Base-by-base conservation (phyloP, 1,284 basidiomycete genomes). In the Tilletia caries region DNA sequence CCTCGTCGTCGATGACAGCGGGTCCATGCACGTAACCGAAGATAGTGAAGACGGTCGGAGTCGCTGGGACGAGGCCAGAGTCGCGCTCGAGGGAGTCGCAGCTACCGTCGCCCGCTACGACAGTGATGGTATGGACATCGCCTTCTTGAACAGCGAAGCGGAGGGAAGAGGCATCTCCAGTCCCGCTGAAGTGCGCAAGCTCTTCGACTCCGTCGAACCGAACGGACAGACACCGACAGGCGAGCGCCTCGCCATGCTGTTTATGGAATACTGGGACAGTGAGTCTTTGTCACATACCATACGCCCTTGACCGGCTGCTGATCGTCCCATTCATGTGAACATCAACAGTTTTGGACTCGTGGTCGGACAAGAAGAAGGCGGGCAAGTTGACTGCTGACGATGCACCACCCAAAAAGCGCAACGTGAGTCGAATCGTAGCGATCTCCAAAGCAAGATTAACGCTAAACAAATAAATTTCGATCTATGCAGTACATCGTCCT, bases 181-280 rank as follows among this genome's bases (percentile, higher is more conserved):
- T 44, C 67, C 70, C n/a, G 69, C 33, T 1, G 41, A 62, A 23
- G 71, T 77, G 8, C 13, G 64, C 13, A 46, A 65, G 44, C 67
- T 79, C 5, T 79, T 79, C 54, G 68, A 71, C 50, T 62, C 58
- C 34, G 73, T 79, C 60, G 37, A 69, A 20, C 76, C 74, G 2
- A 70, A 74, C 18, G 77, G 75, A 27, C 58, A 65, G n/a, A 79
- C 77, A 3, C 77, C 76, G 3, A 79, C 72, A 1, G 76, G 76
- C 29, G 66, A 68, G 41, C 62, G 68, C 5, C 66, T 77, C 20
- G 77, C 77, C 65, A 70, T 75, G 46, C 46, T 79, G 27, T 65
- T 77, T 3, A 64, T 71, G 29, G 69, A 74, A 13, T 79, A 79
- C 52, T 65, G 77, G 64, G 73, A 76, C 27, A 27, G 48, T 50